Evolutionary conservation across 306 rosid species (phyloP).

Genomic region (Hippophae rhamnoides): DNA sequence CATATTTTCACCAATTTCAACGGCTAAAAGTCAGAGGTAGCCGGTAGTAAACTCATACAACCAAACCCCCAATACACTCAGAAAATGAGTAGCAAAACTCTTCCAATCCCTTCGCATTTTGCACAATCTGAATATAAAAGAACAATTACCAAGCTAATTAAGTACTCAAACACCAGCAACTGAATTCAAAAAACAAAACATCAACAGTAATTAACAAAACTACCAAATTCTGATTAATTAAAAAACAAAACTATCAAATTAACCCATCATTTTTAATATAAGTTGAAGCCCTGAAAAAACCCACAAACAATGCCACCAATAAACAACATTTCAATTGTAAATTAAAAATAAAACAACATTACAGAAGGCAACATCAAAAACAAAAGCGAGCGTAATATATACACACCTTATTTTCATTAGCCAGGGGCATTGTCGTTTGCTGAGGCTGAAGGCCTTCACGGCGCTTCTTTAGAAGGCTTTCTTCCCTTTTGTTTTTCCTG

Average conservation of each 20-base stretch:
- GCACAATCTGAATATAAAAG: neutral
- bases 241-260: neutral
- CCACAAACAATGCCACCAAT: too few relatives aligned
- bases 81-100: neutral
- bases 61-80: neutral
- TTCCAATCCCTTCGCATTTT: neutral
- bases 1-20: neutral
- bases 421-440: slow-evolving; percentile 30
- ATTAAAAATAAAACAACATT: neutral
- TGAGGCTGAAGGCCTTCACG: slow-evolving; percentile 83
- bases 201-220: neutral
- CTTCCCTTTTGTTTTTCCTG: slow-evolving; percentile 89
- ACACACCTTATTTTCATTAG: slow-evolving; percentile 37
- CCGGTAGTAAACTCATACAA: neutral
- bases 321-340: neutral
- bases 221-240: too few relatives aligned
- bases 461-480: slow-evolving; percentile 87
- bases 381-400: neutral
- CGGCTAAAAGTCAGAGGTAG: neutral
- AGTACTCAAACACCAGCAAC: too few relatives aligned
- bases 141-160: neutral
- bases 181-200: neutral
- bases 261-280: neutral
- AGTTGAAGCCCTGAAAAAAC: too few relatives aligned
- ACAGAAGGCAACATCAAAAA: neutral